phyloP scores from a whole-genome alignment of 1,284 basidiomycete genomes.

The Porogramme epimiltina region DNA sequence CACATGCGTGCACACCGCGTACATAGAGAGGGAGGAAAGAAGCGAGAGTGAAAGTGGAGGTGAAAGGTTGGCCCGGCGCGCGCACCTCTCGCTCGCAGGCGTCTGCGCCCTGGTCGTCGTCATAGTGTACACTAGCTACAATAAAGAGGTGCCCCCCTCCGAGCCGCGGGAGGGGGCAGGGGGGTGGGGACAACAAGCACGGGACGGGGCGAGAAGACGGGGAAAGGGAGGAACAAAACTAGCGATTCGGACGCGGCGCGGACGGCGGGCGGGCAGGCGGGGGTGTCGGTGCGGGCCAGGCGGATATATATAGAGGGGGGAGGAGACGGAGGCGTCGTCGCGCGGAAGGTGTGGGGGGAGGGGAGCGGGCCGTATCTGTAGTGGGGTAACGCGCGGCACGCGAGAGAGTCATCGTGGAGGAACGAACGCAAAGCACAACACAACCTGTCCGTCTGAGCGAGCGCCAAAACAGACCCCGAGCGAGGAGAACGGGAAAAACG shows the following conservation, averaged over 20 bases:
- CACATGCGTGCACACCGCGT: constrained; percentile 5
- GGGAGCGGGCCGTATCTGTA: neutral
- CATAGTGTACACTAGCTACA: constrained; percentile 30
- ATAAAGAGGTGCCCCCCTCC: no score
- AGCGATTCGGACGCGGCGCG: constrained; percentile 4
- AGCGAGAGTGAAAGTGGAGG: no score
- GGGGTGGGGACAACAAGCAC: neutral
- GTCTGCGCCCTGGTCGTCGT: constrained; percentile 29
- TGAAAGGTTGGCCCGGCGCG: neutral
- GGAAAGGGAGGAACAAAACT: neutral
- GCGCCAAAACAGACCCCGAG: constrained; percentile 8
- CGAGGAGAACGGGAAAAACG: neutral
- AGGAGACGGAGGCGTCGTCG: neutral
- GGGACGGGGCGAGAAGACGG: neutral
- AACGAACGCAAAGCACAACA: constrained; percentile 3
- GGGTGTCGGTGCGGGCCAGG: neutral
- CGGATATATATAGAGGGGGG: constrained; percentile 8
- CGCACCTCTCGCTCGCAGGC: constrained; percentile 5
- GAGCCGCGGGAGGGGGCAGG: neutral
- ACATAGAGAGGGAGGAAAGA: neutral
- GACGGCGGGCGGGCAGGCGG: neutral
- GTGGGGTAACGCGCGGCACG: no score
- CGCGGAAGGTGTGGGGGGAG: constrained; percentile 8
- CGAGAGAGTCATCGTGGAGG: constrained; percentile 4
- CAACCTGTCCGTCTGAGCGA: constrained; percentile 6